A percentile compares a stretch with the other conserved stretches of the same genome.
These are phyloP conservation scores for Spencermartinsiella ligniputridi DNA, from an alignment of 1,139 yeast species.

Conservation along the genomic window DNA sequence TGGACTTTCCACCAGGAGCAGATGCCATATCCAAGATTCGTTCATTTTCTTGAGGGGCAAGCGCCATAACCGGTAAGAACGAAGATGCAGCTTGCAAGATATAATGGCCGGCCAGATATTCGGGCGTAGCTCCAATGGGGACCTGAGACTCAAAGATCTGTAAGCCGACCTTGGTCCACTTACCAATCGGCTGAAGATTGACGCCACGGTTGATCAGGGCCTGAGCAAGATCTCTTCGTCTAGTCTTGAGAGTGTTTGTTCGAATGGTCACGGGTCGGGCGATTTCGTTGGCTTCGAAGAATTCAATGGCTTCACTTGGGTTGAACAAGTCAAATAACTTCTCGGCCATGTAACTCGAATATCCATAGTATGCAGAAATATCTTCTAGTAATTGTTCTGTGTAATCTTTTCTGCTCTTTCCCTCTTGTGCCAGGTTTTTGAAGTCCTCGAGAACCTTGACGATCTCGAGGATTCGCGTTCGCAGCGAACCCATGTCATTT, in stretches of 20 bases:
- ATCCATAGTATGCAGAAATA: constrained; percentile 93
- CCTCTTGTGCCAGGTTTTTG: constrained; percentile 78
- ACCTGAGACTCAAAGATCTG: constrained; percentile 98
- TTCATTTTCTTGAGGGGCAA: constrained; percentile 94
- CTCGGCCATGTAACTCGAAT: constrained; percentile 89
- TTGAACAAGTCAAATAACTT: constrained; percentile 85
- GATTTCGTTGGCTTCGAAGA: constrained; percentile 96
- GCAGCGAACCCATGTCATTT: constrained; percentile 68
- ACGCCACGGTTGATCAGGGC: constrained; percentile 95
- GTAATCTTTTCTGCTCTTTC: constrained; percentile 79
- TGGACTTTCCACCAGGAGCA: constrained; percentile 99
- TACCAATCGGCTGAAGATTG: constrained; percentile 92
- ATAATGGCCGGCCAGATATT: constrained; percentile 95
- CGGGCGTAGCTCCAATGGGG: constrained; percentile 99
- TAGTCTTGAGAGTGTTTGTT: constrained; percentile 89
- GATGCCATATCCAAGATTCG: constrained; percentile 98
- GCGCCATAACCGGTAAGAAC: constrained; percentile 95
- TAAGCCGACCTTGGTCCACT: constrained; percentile 97
- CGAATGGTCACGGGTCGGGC: constrained; percentile 95
- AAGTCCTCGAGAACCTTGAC: constrained; percentile 95
- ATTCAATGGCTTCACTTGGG: constrained; percentile 96
- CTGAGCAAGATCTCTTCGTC: constrained; percentile 95
- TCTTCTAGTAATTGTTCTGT: constrained; percentile 72
- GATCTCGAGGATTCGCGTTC: constrained; percentile 93
- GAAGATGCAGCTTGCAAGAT: constrained; percentile 98